A percentile compares a stretch with the other conserved stretches of the same genome.
phyloP scores from a whole-genome alignment of 2,329 filamentous ascomycete genomes.

The Aspergillus unguis region DNA sequence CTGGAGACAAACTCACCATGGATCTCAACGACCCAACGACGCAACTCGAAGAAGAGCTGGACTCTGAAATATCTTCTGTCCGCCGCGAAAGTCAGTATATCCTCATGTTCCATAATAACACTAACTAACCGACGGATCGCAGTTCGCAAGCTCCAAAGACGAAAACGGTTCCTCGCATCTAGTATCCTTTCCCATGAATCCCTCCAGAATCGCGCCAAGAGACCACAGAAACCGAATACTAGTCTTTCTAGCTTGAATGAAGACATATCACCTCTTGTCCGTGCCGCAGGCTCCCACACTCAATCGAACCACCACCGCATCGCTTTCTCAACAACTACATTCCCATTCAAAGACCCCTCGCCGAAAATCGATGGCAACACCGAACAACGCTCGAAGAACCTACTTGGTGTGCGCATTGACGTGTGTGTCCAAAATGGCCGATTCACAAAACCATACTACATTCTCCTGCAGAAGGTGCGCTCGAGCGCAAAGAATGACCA shows the following conservation, averaged over 20 bases:
- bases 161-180: conserved; percentile 38
- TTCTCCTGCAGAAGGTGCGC: conserved; percentile 36
- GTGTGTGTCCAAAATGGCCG: conserved; percentile 38
- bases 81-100: conserved; percentile 39
- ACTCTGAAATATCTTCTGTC: conserved; percentile 41
- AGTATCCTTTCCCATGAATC: conserved; percentile 41
- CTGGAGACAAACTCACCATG: conserved; percentile 3
- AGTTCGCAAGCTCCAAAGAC: conserved; percentile 41
- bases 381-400: conserved; percentile 14
- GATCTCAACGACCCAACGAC: conserved; percentile 1
- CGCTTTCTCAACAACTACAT: conserved; percentile 44
- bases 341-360: conserved; percentile 46
- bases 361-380: conserved; percentile 23
- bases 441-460: conserved; percentile 44
- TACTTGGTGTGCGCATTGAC: conserved; percentile 44
- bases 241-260: conserved; percentile 14
- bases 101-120: neutral
- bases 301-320: conserved; percentile 43
- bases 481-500: conserved; percentile 11
- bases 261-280: conserved; percentile 33
- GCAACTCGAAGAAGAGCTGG: conserved; percentile 28
- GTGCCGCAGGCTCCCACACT: conserved; percentile 30
- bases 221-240: neutral
- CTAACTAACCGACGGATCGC: conserved; percentile 10
- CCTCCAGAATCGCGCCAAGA: conserved; percentile 28